phyloP scores from a whole-genome alignment of 2,329 filamentous ascomycete species.

The Cercospora canescens region DNA sequence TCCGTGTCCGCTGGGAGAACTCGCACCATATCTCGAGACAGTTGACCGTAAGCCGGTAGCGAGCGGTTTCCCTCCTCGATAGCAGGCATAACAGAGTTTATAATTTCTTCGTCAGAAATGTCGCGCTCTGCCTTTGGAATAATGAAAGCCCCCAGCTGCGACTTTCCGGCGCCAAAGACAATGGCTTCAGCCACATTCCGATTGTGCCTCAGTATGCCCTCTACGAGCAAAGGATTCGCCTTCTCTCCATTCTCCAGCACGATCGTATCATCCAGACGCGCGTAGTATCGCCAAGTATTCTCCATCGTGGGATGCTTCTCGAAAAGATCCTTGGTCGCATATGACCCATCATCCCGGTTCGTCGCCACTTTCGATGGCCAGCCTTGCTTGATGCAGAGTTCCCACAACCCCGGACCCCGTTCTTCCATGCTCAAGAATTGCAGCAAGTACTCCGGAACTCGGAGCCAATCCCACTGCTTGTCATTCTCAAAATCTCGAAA shows the following conservation, averaged over 20 bases:
- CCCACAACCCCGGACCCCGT: slow-evolving; percentile 39
- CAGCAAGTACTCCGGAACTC: slow-evolving; percentile 32
- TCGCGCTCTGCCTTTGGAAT: slow-evolving; percentile 49
- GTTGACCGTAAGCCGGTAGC: slow-evolving; percentile 54
- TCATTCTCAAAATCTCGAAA: slow-evolving; percentile 52
- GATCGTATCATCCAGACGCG: slow-evolving; percentile 49
- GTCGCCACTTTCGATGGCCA: slow-evolving; percentile 37
- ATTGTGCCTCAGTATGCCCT: slow-evolving; percentile 56
- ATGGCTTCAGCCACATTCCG: slow-evolving; percentile 57
- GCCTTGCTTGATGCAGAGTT: slow-evolving; percentile 40
- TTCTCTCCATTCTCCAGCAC: slow-evolving; percentile 54
- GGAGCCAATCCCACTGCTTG: slow-evolving; percentile 61
- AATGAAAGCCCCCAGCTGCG: slow-evolving; percentile 56
- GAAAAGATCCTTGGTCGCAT: slow-evolving; percentile 31
- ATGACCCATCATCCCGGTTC: slow-evolving; percentile 47
- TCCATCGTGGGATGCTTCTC: slow-evolving; percentile 40
- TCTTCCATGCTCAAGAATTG: slow-evolving; percentile 29
- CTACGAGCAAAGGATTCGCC: slow-evolving; percentile 50
- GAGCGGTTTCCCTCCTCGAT: slow-evolving; percentile 53
- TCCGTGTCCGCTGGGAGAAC: slow-evolving; percentile 47
- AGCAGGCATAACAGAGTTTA: slow-evolving; percentile 52
- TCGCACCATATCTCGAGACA: slow-evolving; percentile 55
- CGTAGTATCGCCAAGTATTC: slow-evolving; percentile 50
- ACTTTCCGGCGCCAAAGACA: slow-evolving; percentile 57
- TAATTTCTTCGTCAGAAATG: slow-evolving; percentile 47